phyloP scores from a whole-genome alignment of 2,329 filamentous ascomycete species.

The Xylaria multiplex region DNA sequence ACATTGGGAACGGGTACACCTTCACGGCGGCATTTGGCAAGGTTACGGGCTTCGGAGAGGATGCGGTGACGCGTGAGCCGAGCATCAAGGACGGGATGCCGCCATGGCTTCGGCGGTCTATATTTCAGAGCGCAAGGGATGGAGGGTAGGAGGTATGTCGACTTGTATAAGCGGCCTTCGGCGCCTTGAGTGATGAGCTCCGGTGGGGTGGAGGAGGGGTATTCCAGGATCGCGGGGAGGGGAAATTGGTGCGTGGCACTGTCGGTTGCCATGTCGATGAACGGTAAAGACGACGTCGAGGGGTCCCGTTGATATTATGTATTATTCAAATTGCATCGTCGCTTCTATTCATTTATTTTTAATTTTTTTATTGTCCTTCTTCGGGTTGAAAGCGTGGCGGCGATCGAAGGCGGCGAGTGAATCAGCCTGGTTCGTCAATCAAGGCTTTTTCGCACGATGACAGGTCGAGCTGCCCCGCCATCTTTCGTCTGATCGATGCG shows the following conservation, averaged over 20 bases:
- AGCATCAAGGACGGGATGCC: constrained; percentile 87
- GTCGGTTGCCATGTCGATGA: constrained; percentile 30
- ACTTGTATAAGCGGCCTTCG: constrained; percentile 93
- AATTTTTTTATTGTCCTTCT: background rate
- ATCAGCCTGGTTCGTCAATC: background rate
- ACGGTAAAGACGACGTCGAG: background rate
- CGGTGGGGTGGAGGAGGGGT: constrained; percentile 68
- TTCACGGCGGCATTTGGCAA: constrained; percentile 80
- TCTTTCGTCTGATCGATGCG: constrained; percentile 1
- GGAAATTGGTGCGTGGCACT: constrained; percentile 50
- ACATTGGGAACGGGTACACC: constrained; percentile 85
- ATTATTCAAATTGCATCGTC: constrained; percentile 4
- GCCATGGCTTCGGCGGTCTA: constrained; percentile 89
- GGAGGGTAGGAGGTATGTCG: constrained; percentile 76
- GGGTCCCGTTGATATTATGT: background rate
- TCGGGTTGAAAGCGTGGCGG: background rate
- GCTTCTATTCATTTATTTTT: background rate
- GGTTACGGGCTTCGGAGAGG: constrained; percentile 85
- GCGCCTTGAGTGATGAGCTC: constrained; percentile 89
- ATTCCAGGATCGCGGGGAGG: constrained; percentile 72
- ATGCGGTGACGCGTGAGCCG: constrained; percentile 88
- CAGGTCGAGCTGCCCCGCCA: constrained; percentile 25
- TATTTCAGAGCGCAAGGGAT: constrained; percentile 86
- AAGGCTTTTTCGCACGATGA: constrained; percentile 15
- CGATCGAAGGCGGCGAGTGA: background rate